These are phyloP conservation scores for Monosporascus ibericus DNA, from an alignment of 2,329 filamentous ascomycete species.

Conservation along the genomic window DNA sequence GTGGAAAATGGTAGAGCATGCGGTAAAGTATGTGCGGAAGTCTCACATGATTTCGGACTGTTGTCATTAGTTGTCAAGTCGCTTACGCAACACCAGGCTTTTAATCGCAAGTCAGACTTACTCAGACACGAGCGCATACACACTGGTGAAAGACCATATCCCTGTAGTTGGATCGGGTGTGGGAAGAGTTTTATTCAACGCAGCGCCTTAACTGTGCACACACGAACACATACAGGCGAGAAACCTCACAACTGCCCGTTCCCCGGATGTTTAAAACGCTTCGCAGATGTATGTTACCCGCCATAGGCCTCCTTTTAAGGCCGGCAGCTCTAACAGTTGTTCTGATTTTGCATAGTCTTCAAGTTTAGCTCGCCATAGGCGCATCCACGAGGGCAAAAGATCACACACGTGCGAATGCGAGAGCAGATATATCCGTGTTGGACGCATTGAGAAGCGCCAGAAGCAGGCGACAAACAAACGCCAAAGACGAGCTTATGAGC, in stretches of 20 bases:
- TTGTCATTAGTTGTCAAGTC: conserved; percentile 2
- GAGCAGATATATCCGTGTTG: conserved; percentile 44
- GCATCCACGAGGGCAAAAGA: conserved; percentile 62
- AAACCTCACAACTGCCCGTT: conserved; percentile 66
- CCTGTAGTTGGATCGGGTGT: conserved; percentile 53
- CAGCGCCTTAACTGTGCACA: conserved; percentile 65
- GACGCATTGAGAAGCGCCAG: conserved; percentile 9
- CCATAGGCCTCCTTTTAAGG: background rate
- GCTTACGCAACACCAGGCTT: conserved; percentile 44
- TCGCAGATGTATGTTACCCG: conserved; percentile 55
- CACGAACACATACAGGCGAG: conserved; percentile 64
- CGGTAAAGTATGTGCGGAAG: too few relatives aligned
- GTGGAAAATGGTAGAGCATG: too few relatives aligned
- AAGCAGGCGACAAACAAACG: conserved; percentile 58
- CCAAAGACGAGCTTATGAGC: conserved; percentile 55
- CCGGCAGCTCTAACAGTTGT: background rate
- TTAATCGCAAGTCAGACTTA: conserved; percentile 66
- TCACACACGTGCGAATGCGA: conserved; percentile 58
- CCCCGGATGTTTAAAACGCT: conserved; percentile 59
- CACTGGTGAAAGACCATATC: conserved; percentile 64
- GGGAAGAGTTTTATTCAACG: conserved; percentile 67
- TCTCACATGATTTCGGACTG: too few relatives aligned
- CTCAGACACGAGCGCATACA: conserved; percentile 67
- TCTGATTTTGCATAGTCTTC: conserved; percentile 48
- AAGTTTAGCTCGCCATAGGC: conserved; percentile 57